Evolutionary conservation across 2,329 filamentous ascomycete species (phyloP).

Genomic region (Hypomyces perniciosus): DNA sequence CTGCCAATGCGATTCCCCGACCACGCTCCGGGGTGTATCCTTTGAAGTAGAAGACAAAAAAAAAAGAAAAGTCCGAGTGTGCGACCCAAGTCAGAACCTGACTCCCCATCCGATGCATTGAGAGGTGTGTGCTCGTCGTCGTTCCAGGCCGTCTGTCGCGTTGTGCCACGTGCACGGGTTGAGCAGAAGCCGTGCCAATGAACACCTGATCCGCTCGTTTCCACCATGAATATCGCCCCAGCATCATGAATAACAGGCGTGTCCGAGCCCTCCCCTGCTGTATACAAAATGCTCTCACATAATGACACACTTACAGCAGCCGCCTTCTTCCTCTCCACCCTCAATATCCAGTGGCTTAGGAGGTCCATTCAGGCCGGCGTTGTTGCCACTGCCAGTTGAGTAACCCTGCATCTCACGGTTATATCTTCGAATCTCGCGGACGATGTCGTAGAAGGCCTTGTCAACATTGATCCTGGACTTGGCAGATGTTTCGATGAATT

Average conservation of each 20-base stretch:
- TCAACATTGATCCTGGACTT: slow-evolving; percentile 98
- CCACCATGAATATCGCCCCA: slow-evolving; percentile 11
- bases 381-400: slow-evolving; percentile 61
- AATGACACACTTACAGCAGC: slow-evolving; percentile 85
- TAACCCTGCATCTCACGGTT: slow-evolving; percentile 97
- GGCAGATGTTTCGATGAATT: slow-evolving; percentile 98
- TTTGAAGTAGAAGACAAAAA: slow-evolving; percentile 17
- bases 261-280: not conserved
- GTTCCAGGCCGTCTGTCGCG: slow-evolving; percentile 11
- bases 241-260: slow-evolving; percentile 7
- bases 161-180: slow-evolving; percentile 4
- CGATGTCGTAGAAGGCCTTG: slow-evolving; percentile 97
- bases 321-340: slow-evolving; percentile 59
- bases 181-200: slow-evolving; percentile 3
- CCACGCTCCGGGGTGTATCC: slow-evolving; percentile 7
- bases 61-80: slow-evolving; percentile 18
- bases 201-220: slow-evolving; percentile 7
- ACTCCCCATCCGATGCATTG: slow-evolving; percentile 35
- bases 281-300: slow-evolving; percentile 55
- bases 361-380: slow-evolving; percentile 51
- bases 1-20: slow-evolving; percentile 5
- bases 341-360: slow-evolving; percentile 74
- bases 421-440: slow-evolving; percentile 94
- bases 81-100: slow-evolving; percentile 30
- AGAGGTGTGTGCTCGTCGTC: slow-evolving; percentile 20